phyloP scores from a whole-genome alignment of 768 basidiomycete species.

The Auricularia cornea region DNA sequence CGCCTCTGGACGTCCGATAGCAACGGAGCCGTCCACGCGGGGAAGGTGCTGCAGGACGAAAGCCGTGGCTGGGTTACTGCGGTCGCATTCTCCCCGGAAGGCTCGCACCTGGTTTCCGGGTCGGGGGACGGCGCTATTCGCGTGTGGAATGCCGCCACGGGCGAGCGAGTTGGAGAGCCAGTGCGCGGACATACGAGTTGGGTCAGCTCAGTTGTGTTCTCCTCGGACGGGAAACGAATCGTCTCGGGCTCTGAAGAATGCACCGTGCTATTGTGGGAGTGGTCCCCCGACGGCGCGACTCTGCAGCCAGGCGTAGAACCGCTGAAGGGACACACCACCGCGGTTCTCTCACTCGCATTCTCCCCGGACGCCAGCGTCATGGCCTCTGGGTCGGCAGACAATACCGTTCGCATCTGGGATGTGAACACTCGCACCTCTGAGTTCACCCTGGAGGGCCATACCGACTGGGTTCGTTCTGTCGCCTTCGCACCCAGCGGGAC shows the following conservation, averaged over 20 bases:
- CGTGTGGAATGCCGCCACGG: conserved; percentile 19
- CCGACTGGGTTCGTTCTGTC: too few relatives aligned
- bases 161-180: conserved; percentile 9
- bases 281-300: conserved; percentile 4
- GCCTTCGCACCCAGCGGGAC: too few relatives aligned
- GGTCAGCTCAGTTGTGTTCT: conserved; percentile 21
- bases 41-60: neutral
- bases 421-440: conserved; percentile 12
- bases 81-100: conserved; percentile 20
- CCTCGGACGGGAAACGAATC: conserved; percentile 23
- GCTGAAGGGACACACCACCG: conserved; percentile 12
- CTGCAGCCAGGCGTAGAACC: too few relatives aligned
- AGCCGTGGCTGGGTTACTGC: neutral
- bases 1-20: conserved; percentile 8
- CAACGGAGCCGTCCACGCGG: neutral
- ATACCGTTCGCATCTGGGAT: conserved; percentile 34
- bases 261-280: conserved; percentile 15
- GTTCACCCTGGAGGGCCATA: conserved; percentile 8
- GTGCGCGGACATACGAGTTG: conserved; percentile 15
- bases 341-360: conserved; percentile 11
- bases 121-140: conserved; percentile 21
- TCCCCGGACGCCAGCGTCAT: too few relatives aligned
- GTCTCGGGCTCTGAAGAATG: conserved; percentile 21
- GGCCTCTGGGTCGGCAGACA: too few relatives aligned
- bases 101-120: conserved; percentile 20